Evolutionary conservation across 1,139 yeast species (phyloP), one percentile per base, ranked within the genome.

Genomic region (Geotrichum siamense): DNA sequence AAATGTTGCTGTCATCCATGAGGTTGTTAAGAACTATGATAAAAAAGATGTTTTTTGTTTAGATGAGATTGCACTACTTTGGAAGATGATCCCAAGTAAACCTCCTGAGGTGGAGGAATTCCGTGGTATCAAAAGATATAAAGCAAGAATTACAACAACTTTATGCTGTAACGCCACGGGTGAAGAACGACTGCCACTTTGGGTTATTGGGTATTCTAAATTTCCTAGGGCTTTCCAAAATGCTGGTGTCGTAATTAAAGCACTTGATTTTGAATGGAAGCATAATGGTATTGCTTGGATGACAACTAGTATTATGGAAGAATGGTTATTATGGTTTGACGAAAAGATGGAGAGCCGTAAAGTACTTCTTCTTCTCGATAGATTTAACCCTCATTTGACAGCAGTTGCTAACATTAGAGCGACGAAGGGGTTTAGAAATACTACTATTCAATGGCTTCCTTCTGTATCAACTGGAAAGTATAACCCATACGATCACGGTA

Each of bases 271-370:
- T 39, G 46, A 43, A 28, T 43, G 46, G 46, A 43, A 43, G 27
- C 46, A 43, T 31, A 43, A 43, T 23, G 46, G 46, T 15, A 43
- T 43, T 38, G 46, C 46, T 3, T 43, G 46, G 46, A 43, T 43
- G 46, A 43, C 46, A 4, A 38, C 46, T n/a, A 20, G 43, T 12
- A 43, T 43, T 15, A 43, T 43, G 46, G 46, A 43, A 29, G 46
- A 43, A 27, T 43, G 46, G 46, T 25, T 43, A 25, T 13, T 34
- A 12, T 43, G 46, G 46, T 43, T 43, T 35, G 46, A 43, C 16
- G 35, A 38, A 5, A 37, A 36, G 10, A 43, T 43, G 46, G 37
- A 38, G 19, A 39, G 37, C 17, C 37, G 46, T 6, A 33, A 39
- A 6, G 46, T 43, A 8, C 32, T 43, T 15, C 25, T 43, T 9